Percentiles rank a stretch among this genome's conserved stretches.
Evolutionary conservation across 257 asterid species (phyloP).

Genomic region (Penstemon eatonii): DNA sequence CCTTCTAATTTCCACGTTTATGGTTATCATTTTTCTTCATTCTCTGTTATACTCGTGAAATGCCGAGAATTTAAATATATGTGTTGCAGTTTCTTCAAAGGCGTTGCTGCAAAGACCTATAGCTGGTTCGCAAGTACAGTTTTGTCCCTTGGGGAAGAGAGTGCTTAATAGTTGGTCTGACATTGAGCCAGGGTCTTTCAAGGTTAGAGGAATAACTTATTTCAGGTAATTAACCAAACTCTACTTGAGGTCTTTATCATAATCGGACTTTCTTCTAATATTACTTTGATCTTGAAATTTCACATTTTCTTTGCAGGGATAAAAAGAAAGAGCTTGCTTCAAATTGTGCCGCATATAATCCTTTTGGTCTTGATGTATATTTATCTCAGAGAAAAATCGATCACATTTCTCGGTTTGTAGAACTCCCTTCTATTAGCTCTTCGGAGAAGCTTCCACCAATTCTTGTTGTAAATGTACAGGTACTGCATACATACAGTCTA

Average conservation of each 20-base stretch:
- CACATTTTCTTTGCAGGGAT: slow-evolving; percentile 57
- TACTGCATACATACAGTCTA: slow-evolving; percentile 22
- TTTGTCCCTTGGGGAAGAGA: slow-evolving; percentile 81
- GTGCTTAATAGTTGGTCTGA: slow-evolving; percentile 90
- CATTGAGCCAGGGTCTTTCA: slow-evolving; percentile 77
- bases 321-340: slow-evolving; percentile 83
- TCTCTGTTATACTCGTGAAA: too few relatives aligned
- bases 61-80: neutral
- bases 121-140: slow-evolving; percentile 95
- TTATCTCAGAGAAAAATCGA: slow-evolving; percentile 73
- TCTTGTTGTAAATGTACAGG: slow-evolving; percentile 97
- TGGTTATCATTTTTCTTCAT: too few relatives aligned
- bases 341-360: slow-evolving; percentile 79
- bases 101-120: slow-evolving; percentile 67
- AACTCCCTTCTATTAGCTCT: slow-evolving; percentile 58
- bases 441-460: slow-evolving; percentile 79
- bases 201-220: slow-evolving; percentile 79
- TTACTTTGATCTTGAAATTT: slow-evolving; percentile 9
- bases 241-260: neutral
- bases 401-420: slow-evolving; percentile 83
- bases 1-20: too few relatives aligned
- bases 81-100: slow-evolving; percentile 76
- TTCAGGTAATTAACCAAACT: slow-evolving; percentile 47
- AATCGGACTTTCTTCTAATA: neutral
- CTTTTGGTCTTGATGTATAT: slow-evolving; percentile 91